Evolutionary conservation across 2,329 filamentous ascomycete species (phyloP), one percentile per base, ranked within the genome.

Genomic region (Colletotrichum abscissum): DNA sequence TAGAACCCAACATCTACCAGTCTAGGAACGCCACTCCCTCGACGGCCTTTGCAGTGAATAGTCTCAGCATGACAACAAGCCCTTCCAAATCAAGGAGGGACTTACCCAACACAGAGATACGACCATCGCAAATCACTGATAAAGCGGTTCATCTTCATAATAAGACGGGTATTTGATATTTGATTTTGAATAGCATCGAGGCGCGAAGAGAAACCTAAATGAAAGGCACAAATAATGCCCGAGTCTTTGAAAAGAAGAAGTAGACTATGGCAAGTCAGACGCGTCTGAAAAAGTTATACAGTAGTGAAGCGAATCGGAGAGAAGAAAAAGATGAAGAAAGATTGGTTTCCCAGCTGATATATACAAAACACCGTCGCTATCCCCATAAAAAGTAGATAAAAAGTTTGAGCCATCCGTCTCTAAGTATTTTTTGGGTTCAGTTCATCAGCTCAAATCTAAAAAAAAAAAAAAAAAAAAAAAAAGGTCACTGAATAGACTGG

Each of bases 341-440:
- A 19, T 19, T 22, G 4, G 22, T 54, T 24, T 30, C 30, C 66
- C 70, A 28, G 49, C 65, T 30, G 42, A 56, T 64, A 55, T 58
- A 70, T 56, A 26, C 22, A 24, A 72, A 72, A 73, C 70, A 73
- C 70, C 70, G 49, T 42, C 67, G 70, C 67, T 73, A 56, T 22
- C 62, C 22, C 62, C 12, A 35, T 24, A 26, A 28, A 54, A 22
- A 9, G 19, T 33, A 22, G n/a, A 49, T 4, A 49, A 49, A 49
- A n/a, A 9, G 16, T 14, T 42, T 52, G 49, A 19, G 33, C 16
- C 46, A 54, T 26, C 67, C 70, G 65, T 12, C 46, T 73, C 70
- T 66, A 70, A 52, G 7, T 4, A 5, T 63, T 63, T 24, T 19
- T 63, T 65, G 69, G 63, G 63, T 65, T 63, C 42, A 46, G 62